Evolutionary conservation across 495 filamentous ascomycete genomes (phyloP), one percentile per base, ranked within the genome.

Genomic region (Aspergillus leporis): DNA sequence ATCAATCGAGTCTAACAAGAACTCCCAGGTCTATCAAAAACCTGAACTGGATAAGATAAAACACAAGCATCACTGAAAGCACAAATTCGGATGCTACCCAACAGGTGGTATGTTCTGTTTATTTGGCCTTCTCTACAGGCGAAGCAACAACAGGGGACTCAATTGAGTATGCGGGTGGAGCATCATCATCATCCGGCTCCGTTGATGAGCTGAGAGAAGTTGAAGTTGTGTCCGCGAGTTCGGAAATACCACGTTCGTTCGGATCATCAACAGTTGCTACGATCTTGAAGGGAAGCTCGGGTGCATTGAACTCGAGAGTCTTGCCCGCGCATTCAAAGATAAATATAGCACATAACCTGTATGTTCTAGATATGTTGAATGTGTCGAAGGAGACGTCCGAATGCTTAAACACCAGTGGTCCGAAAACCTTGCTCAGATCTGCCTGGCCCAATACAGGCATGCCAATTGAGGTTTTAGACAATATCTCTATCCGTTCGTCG

Each of bases 341-440:
- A 48, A 59, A 51, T 3, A 51, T 52, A 0, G 38, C 56, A 12
- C 47, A 53, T 10, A 63, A 21, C 43, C 32, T 13, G 43, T 63
- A 63, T 9, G 25, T 13, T 25, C 61, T 3, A 34, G 30, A 45
- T 6, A 63, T 46, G 40, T 59, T 63, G 38, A 63, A 63, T 16
- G 61, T 63, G 36, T 31, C 19, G 34, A 63, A 63, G 1, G 61
- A 59, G 8, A 63, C 56, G 16, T 59, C 56, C 46, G 51, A 46
- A 5, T 56, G 56, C 25, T 53, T 31, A n/a, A 63, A 52, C 16
- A 59, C 31, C 5, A 63, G 43, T 5, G 56, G 56, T 0, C 61
- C 56, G 28, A 63, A 63, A 14, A 22, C 23, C 22, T 56, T n/a
- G 22, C 14, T 40, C 23, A 63, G 22, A 41, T 59, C 46, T 3